A percentile compares a stretch with the other conserved stretches of the same genome.
Conservation (phyloP, 192 early-diverging fungal species). For the Lunasporangiospora selenospora region DNA sequence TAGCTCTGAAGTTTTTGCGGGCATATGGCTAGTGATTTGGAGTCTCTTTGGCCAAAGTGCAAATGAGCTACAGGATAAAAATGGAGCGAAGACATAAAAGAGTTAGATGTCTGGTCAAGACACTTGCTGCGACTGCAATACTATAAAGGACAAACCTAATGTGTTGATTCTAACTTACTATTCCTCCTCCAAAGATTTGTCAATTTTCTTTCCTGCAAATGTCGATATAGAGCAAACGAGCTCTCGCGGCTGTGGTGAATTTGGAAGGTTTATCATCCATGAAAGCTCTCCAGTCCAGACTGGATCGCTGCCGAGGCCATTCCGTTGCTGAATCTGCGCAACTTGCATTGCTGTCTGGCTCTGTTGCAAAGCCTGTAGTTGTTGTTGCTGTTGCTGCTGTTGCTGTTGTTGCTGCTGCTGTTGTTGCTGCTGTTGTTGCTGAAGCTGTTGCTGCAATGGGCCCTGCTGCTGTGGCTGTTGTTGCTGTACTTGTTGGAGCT, state of each 20-base stretch:
- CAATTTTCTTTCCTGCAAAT: conserved; percentile 37
- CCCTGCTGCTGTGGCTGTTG: neutral
- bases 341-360: neutral
- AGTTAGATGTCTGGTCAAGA: too few species aligned
- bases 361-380: conserved; percentile 15
- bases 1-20: conserved; percentile 34
- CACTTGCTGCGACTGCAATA: too few species aligned
- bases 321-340: neutral
- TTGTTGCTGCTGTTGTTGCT: neutral
- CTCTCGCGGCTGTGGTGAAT: conserved; percentile 18
- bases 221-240: conserved; percentile 29
- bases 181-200: conserved; percentile 41
- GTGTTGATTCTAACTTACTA: too few species aligned
- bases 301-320: conserved; percentile 26
- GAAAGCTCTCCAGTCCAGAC: conserved; percentile 41
- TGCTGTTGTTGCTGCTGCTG: conserved; percentile 7
- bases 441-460: neutral
- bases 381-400: conserved; percentile 4
- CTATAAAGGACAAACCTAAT: too few species aligned
- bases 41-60: conserved; percentile 38
- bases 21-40: conserved; percentile 26
- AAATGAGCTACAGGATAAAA: conserved; percentile 13
- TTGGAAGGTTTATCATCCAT: conserved; percentile 17
- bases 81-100: neutral
- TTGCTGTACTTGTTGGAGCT: conserved; percentile 6